Evolutionary conservation across 495 filamentous ascomycete species (phyloP).

Genomic region (Ascodesmis nigricans): DNA sequence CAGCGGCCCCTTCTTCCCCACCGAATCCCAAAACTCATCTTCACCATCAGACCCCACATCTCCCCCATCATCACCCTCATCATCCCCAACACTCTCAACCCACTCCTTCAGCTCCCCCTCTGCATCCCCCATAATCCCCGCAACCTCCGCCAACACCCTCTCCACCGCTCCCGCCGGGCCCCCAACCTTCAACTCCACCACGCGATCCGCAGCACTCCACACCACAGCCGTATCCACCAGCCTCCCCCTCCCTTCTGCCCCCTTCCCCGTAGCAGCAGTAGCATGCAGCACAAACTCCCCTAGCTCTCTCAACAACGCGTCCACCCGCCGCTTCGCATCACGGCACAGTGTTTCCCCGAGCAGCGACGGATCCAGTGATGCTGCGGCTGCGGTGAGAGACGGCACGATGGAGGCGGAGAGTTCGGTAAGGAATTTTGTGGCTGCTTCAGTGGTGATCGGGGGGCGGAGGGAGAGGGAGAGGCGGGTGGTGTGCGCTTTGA

Average conservation of each 20-base stretch:
- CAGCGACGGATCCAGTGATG: slow-evolving; percentile 3
- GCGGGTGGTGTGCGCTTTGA: slow-evolving; percentile 18
- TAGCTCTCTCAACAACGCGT: slow-evolving; percentile 12
- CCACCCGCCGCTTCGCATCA: slow-evolving; percentile 5
- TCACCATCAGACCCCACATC: background rate
- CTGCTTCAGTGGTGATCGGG: slow-evolving; percentile 17
- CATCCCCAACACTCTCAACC: background rate
- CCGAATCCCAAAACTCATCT: slow-evolving; percentile 15
- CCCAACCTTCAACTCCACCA: slow-evolving; percentile 32
- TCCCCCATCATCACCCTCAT: background rate
- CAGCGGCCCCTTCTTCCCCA: slow-evolving; percentile 5
- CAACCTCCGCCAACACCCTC: slow-evolving; percentile 32
- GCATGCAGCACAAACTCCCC: slow-evolving; percentile 12
- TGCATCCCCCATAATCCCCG: slow-evolving; percentile 36
- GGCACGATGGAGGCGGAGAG: slow-evolving; percentile 11
- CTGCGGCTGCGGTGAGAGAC: slow-evolving; percentile 10
- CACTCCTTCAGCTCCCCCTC: slow-evolving; percentile 31
- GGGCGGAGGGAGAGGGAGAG: slow-evolving; percentile 19
- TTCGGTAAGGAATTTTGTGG: slow-evolving; percentile 11
- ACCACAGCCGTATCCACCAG: slow-evolving; percentile 15
- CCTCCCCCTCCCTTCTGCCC: slow-evolving; percentile 9
- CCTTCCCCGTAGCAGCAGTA: slow-evolving; percentile 7
- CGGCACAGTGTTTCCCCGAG: slow-evolving; percentile 8
- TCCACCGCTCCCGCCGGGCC: slow-evolving; percentile 21
- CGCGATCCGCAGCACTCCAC: slow-evolving; percentile 33